phyloP scores from a whole-genome alignment of 2,329 filamentous ascomycete genomes.

The Neonectria coccinea region DNA sequence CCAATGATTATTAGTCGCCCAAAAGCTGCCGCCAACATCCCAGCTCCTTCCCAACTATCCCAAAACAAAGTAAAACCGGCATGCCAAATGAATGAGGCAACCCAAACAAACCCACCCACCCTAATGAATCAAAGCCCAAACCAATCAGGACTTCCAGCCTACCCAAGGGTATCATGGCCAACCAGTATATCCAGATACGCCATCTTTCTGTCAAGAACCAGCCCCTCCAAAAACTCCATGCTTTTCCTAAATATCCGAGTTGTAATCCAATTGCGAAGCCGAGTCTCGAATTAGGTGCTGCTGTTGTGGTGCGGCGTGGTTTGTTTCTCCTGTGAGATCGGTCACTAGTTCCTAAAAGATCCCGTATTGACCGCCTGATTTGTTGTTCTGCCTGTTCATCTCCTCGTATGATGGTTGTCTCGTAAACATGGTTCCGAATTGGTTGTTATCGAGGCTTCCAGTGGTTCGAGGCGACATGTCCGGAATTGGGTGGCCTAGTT shows the following conservation, averaged over 20 bases:
- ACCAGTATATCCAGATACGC: slow-evolving; percentile 15
- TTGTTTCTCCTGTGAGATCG: neutral
- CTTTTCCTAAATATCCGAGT: slow-evolving; percentile 13
- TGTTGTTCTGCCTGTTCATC: neutral
- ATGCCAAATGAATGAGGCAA: slow-evolving; percentile 9
- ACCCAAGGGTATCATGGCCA: slow-evolving; percentile 12
- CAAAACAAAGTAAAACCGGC: neutral
- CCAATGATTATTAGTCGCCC: neutral
- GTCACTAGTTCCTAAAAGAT: slow-evolving; percentile 8
- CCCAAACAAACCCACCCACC: neutral
- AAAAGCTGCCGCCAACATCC: neutral
- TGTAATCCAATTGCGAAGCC: slow-evolving; percentile 7
- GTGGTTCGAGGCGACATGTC: slow-evolving; percentile 16
- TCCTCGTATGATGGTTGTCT: neutral
- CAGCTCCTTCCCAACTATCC: neutral
- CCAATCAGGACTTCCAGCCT: neutral
- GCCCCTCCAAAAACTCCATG: slow-evolving; percentile 15
- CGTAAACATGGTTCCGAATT: slow-evolving; percentile 2
- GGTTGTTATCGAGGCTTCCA: neutral
- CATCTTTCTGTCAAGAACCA: slow-evolving; percentile 3
- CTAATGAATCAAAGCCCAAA: slow-evolving; percentile 6
- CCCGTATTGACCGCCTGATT: slow-evolving; percentile 3
- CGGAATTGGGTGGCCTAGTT: neutral
- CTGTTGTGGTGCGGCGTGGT: slow-evolving; percentile 1
- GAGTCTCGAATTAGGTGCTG: slow-evolving; percentile 5